Conservation (phyloP, 1,139 yeast genomes). For the Starmera stellimalicola region DNA sequence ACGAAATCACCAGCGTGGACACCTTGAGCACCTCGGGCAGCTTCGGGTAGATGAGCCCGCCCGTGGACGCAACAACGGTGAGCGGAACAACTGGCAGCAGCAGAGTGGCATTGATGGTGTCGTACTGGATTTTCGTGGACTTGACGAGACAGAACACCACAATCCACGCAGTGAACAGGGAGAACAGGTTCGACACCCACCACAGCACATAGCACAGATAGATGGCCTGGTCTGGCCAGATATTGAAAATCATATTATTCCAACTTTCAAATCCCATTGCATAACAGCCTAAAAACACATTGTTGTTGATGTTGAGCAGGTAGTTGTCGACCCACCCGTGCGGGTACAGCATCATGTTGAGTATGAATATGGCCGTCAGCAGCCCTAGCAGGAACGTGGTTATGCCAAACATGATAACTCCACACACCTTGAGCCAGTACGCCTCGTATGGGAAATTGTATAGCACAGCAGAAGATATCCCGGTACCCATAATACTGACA, state of each 20-base stretch:
- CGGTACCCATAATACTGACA: conserved; percentile 78
- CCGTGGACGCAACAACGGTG: conserved; percentile 65
- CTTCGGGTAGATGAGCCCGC: conserved; percentile 39
- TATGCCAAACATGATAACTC: conserved; percentile 48
- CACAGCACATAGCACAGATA: conserved; percentile 48
- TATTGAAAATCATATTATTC: conserved; percentile 36
- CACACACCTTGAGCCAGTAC: conserved; percentile 49
- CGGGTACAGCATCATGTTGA: conserved; percentile 31
- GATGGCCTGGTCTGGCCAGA: conserved; percentile 27
- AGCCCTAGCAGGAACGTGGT: conserved; percentile 39
- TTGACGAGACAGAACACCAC: conserved; percentile 37
- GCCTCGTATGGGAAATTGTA: conserved; percentile 57
- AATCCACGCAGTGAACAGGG: conserved; percentile 51
- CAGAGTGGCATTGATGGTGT: conserved; percentile 19
- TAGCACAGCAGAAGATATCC: conserved; percentile 54
- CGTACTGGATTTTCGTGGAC: conserved; percentile 21
- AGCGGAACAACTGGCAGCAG: conserved; percentile 67
- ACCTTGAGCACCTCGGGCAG: conserved; percentile 37
- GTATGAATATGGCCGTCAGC: conserved; percentile 29
- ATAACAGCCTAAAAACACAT: conserved; percentile 64
- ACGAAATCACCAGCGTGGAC: conserved; percentile 44
- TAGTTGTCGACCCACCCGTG: conserved; percentile 23
- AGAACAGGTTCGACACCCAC: conserved; percentile 52
- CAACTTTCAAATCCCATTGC: conserved; percentile 73
- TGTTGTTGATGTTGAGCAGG: conserved; percentile 36